These are phyloP conservation scores for Rhodotorula sp. DNA, from an alignment of 1,284 basidiomycete genomes.

Conservation along the genomic window DNA sequence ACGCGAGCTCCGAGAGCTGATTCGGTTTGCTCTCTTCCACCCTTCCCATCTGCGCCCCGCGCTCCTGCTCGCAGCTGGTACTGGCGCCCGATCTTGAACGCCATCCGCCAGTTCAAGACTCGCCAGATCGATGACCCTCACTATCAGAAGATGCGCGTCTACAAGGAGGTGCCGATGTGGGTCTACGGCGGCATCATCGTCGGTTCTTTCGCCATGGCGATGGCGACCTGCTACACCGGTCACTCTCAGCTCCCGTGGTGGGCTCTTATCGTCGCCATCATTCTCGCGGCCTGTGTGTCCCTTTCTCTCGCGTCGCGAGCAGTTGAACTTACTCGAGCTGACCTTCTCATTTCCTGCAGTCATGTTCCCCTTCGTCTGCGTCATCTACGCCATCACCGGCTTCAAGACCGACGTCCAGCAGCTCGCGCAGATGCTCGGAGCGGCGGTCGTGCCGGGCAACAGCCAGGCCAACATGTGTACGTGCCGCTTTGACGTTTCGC, in stretches of 20 bases:
- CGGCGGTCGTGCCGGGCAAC: constrained; percentile 61
- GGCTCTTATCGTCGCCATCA: constrained; percentile 56
- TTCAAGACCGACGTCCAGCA: constrained; percentile 41
- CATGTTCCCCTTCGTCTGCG: constrained; percentile 54
- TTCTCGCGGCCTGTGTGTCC: constrained; percentile 36
- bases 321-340: constrained; percentile 46
- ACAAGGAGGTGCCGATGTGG: constrained; percentile 61
- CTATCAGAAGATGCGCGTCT: constrained; percentile 55
- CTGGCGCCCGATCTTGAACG: constrained; percentile 57
- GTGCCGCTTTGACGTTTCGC: background rate
- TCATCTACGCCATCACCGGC: constrained; percentile 60
- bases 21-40: too few relatives aligned
- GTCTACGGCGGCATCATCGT: constrained; percentile 63
- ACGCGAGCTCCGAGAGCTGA: too few relatives aligned
- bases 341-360: too few relatives aligned
- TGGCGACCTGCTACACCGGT: constrained; percentile 53
- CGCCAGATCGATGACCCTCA: constrained; percentile 57
- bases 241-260: constrained; percentile 60
- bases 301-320: background rate
- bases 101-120: constrained; percentile 46
- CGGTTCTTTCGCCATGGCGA: constrained; percentile 55
- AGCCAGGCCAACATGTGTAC: constrained; percentile 61
- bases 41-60: too few relatives aligned
- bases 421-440: constrained; percentile 67
- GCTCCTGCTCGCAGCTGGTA: constrained; percentile 52